These are phyloP conservation scores for Aspergillus affinis DNA, from an alignment of 495 filamentous ascomycete species.

Conservation along the genomic window DNA sequence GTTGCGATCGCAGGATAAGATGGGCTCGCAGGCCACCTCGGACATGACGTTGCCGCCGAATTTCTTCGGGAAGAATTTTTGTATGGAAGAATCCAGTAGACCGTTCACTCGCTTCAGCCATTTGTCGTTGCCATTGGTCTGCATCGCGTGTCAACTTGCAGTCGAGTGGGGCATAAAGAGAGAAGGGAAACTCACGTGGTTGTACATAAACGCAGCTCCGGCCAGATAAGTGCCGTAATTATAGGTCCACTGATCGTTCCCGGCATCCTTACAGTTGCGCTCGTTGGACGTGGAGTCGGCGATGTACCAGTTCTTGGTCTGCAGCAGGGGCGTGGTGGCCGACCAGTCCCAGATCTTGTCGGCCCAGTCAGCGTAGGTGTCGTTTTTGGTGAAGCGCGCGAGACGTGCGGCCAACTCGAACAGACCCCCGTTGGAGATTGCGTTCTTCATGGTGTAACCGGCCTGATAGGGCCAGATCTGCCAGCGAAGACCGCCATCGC, in stretches of 20 bases:
- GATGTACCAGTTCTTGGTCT: slow-evolving; percentile 51
- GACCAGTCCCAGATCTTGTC: slow-evolving; percentile 63
- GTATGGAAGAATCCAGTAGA: slow-evolving; percentile 46
- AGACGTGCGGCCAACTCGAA: slow-evolving; percentile 66
- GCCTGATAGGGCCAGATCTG: slow-evolving; percentile 49
- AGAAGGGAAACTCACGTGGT: slow-evolving; percentile 40
- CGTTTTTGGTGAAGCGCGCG: slow-evolving; percentile 62
- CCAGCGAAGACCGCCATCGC: slow-evolving; percentile 50
- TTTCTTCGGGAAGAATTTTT: slow-evolving; percentile 55
- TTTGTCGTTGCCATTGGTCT: slow-evolving; percentile 46
- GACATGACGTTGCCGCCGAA: slow-evolving; percentile 51
- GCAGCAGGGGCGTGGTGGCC: slow-evolving; percentile 49
- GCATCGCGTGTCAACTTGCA: slow-evolving; percentile 8
- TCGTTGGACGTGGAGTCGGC: slow-evolving; percentile 53
- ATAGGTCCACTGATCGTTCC: slow-evolving; percentile 64
- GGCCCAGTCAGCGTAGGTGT: slow-evolving; percentile 64
- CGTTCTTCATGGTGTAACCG: slow-evolving; percentile 63
- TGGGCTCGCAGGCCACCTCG: slow-evolving; percentile 71
- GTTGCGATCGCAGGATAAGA: slow-evolving; percentile 61
- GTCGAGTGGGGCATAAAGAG: not conserved
- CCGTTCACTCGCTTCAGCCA: slow-evolving; percentile 58
- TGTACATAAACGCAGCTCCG: slow-evolving; percentile 67
- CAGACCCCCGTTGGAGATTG: slow-evolving; percentile 63
- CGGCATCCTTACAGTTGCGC: slow-evolving; percentile 54
- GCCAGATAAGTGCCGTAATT: slow-evolving; percentile 65